phyloP scores from a whole-genome alignment of 805 yeast species.

The Yarrowia deformans region DNA sequence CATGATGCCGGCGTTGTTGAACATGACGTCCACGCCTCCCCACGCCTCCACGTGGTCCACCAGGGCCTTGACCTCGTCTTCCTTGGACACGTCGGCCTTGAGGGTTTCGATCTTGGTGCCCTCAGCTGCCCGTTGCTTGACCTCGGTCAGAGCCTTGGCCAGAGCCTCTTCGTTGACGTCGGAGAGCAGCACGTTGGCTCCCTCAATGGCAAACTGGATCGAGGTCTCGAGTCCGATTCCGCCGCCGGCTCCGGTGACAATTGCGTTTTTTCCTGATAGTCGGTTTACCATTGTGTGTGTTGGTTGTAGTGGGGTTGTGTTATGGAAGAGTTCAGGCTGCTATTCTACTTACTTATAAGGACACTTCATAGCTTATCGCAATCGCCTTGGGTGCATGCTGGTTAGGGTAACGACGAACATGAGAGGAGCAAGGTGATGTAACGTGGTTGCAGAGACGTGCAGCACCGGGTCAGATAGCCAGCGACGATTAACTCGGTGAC shows the following conservation, averaged over 20 bases:
- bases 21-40: conserved; percentile 81
- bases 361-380: too few relatives aligned
- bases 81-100: conserved; percentile 50
- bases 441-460: too few relatives aligned
- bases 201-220: conserved; percentile 78
- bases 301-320: neutral
- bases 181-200: conserved; percentile 87
- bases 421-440: too few relatives aligned
- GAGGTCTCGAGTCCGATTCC: conserved; percentile 59
- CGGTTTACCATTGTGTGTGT: conserved; percentile 44
- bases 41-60: conserved; percentile 65
- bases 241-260: conserved; percentile 55
- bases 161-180: conserved; percentile 60
- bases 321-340: too few relatives aligned
- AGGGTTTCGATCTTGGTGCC: conserved; percentile 66
- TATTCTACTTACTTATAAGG: too few relatives aligned
- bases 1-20: conserved; percentile 88
- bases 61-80: conserved; percentile 48
- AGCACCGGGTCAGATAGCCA: too few relatives aligned
- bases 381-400: too few relatives aligned
- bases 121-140: conserved; percentile 73
- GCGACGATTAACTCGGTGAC: too few relatives aligned
- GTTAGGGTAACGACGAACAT: neutral
- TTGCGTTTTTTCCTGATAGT: conserved; percentile 57
- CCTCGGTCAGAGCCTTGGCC: conserved; percentile 70